Base-by-base conservation (phyloP, 2,329 filamentous ascomycete species). In the Ophiostoma australiae region DNA sequence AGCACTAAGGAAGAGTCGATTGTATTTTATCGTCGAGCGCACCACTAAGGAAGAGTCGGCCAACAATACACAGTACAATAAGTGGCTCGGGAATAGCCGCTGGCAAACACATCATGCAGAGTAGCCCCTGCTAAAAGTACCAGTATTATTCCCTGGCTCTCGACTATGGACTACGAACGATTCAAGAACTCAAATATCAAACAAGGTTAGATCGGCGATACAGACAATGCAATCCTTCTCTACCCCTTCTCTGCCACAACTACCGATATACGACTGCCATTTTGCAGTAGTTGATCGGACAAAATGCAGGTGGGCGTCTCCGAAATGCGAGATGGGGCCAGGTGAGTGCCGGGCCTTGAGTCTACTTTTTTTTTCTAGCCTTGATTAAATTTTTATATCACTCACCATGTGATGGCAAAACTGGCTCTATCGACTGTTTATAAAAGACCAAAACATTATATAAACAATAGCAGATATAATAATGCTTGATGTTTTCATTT, bases 401-500 rank as follows among this genome's bases (percentile, higher is more conserved):
- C 48, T 52, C 48, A 52, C 48, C 48, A 52, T 52, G 48, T 52
- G 48, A 52, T 23, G 48, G 48, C 20, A 52, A 52, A 52, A 52
- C 48, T 15, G 20, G 39, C 13, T 41, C 39, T 41, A 41, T 52
- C 48, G 48, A 13, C 48, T 52, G 20, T 41, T 13, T 41, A 41
- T 41, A 7, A 8, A 11, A 39, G 37, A 39, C 39, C 39, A 41
- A 6, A 17, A 48, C 13, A 20, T 48, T 20, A 20, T 20, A n/a
- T 6, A 41, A 13, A 11, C 11, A 15, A 41, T 11, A 15, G 39
- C 15, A 41, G 39, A 41, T 41, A 15, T 41, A 13, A 41, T 41
- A 13, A 10, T 2, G 39, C 11, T 41, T 41, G 10, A 11, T 41
- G 3, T 41, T 13, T 41, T 41, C 27, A 3, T 41, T 41, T 39